Conservation (phyloP, 805 yeast species). For the Kodamaea fukazawae region DNA sequence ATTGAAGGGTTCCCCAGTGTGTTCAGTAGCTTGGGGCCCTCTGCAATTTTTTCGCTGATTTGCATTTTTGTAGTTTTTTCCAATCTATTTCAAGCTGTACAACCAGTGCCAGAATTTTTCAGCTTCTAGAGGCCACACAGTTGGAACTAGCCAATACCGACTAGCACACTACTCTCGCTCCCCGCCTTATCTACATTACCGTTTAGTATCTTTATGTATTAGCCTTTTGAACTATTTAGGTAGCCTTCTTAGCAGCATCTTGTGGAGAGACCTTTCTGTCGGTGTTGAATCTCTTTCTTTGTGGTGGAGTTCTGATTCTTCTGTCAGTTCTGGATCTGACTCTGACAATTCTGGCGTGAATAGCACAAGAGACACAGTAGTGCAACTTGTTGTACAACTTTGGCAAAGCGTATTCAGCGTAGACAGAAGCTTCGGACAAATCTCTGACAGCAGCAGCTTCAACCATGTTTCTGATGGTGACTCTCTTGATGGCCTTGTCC, state of each 20-base stretch:
- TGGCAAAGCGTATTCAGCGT: constrained; percentile 99
- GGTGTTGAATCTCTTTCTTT: constrained; percentile 96
- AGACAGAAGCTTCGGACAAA: constrained; percentile 98
- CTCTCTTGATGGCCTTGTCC: constrained; percentile 99
- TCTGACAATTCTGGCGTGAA: constrained; percentile 99
- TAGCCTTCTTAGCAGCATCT: constrained; percentile 95
- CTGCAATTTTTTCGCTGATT: no score
- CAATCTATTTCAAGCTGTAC: no score
- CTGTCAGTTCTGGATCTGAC: constrained; percentile 99
- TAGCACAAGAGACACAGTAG: constrained; percentile 99
- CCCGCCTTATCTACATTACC: no score
- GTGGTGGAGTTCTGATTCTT: constrained; percentile 98
- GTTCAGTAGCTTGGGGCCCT: no score
- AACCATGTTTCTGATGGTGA: constrained; percentile 99
- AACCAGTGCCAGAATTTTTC: no score
- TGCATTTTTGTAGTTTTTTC: no score
- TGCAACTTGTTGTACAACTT: constrained; percentile 99
- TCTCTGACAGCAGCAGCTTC: constrained; percentile 99
- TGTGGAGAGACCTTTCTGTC: constrained; percentile 95
- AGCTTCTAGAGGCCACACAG: no score
- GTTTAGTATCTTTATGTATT: no score
- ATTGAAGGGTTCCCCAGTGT: no score
- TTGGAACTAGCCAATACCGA: no score
- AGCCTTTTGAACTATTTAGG: constrained; percentile 29
- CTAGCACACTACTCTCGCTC: no score